Percentiles rank a stretch among this genome's conserved stretches.
phyloP scores from a whole-genome alignment of 768 basidiomycete species.

The Lactarius sp. region DNA sequence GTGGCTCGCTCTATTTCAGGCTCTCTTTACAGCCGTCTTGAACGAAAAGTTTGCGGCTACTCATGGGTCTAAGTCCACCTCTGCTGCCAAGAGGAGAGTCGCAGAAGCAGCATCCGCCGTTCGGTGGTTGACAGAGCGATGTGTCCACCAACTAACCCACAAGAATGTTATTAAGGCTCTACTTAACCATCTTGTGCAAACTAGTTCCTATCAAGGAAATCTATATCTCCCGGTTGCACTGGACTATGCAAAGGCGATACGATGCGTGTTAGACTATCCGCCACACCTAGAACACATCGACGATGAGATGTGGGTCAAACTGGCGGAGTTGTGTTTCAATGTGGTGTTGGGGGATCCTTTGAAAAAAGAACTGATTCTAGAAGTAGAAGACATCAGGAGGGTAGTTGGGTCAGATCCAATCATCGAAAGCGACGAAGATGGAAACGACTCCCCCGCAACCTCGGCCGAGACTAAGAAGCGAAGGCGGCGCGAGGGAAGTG shows the following conservation, averaged over 20 bases:
- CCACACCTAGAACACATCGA: slow-evolving; percentile 80
- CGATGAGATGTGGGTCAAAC: slow-evolving; percentile 55
- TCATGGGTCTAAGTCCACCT: slow-evolving; percentile 35
- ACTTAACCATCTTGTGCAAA: slow-evolving; percentile 58
- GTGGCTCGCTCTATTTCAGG: slow-evolving; percentile 70
- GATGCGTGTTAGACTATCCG: slow-evolving; percentile 53
- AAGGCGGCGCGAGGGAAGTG: slow-evolving; percentile 21
- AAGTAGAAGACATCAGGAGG: slow-evolving; percentile 28
- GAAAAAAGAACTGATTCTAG: slow-evolving; percentile 34
- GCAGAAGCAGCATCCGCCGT: slow-evolving; percentile 60
- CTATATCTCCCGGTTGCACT: slow-evolving; percentile 63
- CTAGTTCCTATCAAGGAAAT: slow-evolving; percentile 47
- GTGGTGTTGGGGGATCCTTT: slow-evolving; percentile 61
- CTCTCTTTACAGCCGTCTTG: slow-evolving; percentile 60
- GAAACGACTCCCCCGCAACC: slow-evolving; percentile 28
- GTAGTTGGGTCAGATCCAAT: slow-evolving; percentile 33
- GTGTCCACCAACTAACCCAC: slow-evolving; percentile 47
- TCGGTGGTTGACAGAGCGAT: slow-evolving; percentile 68
- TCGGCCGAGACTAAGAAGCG: slow-evolving; percentile 36
- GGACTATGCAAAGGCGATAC: slow-evolving; percentile 78
- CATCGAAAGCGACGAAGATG: slow-evolving; percentile 34
- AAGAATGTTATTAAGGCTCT: slow-evolving; percentile 51
- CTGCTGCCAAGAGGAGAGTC: slow-evolving; percentile 55
- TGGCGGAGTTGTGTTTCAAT: slow-evolving; percentile 73
- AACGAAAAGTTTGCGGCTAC: slow-evolving; percentile 51